Percentiles rank a stretch among this genome's conserved stretches.
Conservation (phyloP, 2,329 filamentous ascomycete species). For the Huntiella decipiens region DNA sequence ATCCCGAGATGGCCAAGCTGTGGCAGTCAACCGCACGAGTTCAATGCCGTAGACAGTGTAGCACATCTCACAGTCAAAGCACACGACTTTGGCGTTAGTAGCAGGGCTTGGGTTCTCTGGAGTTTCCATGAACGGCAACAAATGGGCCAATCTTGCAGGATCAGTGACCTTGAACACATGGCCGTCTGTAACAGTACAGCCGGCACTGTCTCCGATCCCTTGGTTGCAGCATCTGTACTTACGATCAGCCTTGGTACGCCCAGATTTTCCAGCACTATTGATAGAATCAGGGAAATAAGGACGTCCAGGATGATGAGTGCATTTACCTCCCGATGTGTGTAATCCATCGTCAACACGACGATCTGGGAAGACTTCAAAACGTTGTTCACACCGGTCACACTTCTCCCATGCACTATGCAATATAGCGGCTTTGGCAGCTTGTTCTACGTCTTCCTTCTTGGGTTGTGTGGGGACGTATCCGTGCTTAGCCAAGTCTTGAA, state of each 20-base stretch:
- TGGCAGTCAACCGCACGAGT: slow-evolving; percentile 72
- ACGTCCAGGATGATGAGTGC: slow-evolving; percentile 65
- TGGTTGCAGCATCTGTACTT: slow-evolving; percentile 64
- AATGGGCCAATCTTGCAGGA: slow-evolving; percentile 52
- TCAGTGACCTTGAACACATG: slow-evolving; percentile 82
- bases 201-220: slow-evolving; percentile 48
- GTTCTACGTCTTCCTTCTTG: slow-evolving; percentile 42
- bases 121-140: slow-evolving; percentile 66
- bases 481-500: slow-evolving; percentile 41
- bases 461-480: slow-evolving; percentile 62
- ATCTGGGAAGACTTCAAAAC: slow-evolving; percentile 85
- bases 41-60: slow-evolving; percentile 82
- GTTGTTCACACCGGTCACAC: slow-evolving; percentile 68
- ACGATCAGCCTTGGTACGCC: slow-evolving; percentile 4
- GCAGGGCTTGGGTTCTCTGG: slow-evolving; percentile 39
- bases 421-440: slow-evolving; percentile 44
- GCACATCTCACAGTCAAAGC: slow-evolving; percentile 95
- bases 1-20: slow-evolving; percentile 64
- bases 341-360: slow-evolving; percentile 58
- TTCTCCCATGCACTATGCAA: slow-evolving; percentile 61
- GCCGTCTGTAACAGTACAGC: slow-evolving; percentile 50
- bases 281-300: slow-evolving; percentile 38
- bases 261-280: slow-evolving; percentile 29
- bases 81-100: slow-evolving; percentile 42
- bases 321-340: slow-evolving; percentile 57